Base-by-base conservation (phyloP, 1,284 basidiomycete genomes). In the Phlebopus sp. region DNA sequence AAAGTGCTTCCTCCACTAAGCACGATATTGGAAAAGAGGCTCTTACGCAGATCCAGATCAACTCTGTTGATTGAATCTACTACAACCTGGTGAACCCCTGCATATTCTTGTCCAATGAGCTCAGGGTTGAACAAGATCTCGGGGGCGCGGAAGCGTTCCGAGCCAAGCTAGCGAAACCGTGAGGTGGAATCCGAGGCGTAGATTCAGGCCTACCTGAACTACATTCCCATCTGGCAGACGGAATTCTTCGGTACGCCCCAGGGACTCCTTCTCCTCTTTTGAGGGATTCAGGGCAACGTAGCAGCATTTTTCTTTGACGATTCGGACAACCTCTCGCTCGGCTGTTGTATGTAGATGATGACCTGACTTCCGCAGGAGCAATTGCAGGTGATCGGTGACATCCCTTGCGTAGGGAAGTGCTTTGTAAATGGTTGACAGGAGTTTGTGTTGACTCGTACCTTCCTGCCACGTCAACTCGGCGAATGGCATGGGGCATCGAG, bases 101-200 rank as follows among this genome's bases (percentile, higher is more conserved):
- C 87, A 65, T 97, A 96, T 68, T 99, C 97, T 57, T 92, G 86
- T 4, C 97, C 97, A 53, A 99, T 87, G 37, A 99, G 72, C 65
- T 99, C 96, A 15, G 97, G 97, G 66, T 97, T 97, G 76, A 99
- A 99, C 41, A 99, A 72, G 52, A 99, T 95, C 66, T 99, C 97
- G 30, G 97, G 94, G 3, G 97, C 96, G 55, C 94, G 83, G 79
- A 97, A 98, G 38, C 97, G 85, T 71, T 99, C 97, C 31, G 90
- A 75, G 38, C 95, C 96, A 51, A 99, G 84, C 90, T 97, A 61
- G 44, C 51, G 36, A 23, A 18, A 45, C 37, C 44, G 52, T 42
- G 53, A 41, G 34, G 44, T 7, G 41, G 44, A 27, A 30, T 42
- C 37, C 37, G 30, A 40, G 15, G 25, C 1, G 14, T 23, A 32